Percentiles rank a stretch among this genome's conserved stretches.
Evolutionary conservation across 306 rosid species (phyloP).

Genomic region (Cicer cuneatum): DNA sequence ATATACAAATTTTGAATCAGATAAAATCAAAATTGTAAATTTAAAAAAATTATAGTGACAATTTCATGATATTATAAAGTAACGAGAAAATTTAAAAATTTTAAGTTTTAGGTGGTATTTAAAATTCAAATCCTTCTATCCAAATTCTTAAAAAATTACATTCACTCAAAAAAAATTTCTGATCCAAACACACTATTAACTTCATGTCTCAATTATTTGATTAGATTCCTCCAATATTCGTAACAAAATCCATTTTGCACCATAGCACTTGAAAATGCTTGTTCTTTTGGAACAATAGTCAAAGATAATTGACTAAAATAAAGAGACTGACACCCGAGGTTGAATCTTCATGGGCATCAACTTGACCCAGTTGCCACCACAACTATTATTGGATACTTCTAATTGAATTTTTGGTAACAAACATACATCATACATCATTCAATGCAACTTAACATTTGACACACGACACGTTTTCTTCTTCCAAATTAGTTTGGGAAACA

Average conservation of each 20-base stretch:
- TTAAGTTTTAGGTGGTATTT: too few relatives aligned
- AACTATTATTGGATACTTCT: conserved; percentile 29
- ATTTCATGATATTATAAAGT: too few relatives aligned
- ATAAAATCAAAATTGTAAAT: too few relatives aligned
- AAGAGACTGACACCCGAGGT: conserved; percentile 5
- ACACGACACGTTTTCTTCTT: conserved; percentile 9
- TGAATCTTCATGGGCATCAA: conserved; percentile 30
- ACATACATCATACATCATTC: neutral
- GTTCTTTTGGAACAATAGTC: conserved; percentile 14
- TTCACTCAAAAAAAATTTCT: too few relatives aligned
- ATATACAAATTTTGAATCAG: too few relatives aligned
- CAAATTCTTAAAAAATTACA: too few relatives aligned
- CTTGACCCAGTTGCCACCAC: conserved; percentile 31
- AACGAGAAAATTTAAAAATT: too few relatives aligned
- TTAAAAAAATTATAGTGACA: too few relatives aligned
- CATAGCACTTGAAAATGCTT: conserved; percentile 22
- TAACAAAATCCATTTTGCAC: neutral
- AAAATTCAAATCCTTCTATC: too few relatives aligned
- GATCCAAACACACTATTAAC: too few relatives aligned
- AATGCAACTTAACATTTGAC: neutral
- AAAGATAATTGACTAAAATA: conserved; percentile 28
- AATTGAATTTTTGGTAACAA: neutral
- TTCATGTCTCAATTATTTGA: too few relatives aligned
- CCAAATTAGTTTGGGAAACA: neutral
- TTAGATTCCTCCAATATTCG: too few relatives aligned